Base-by-base conservation (phyloP, 83 land plant species). In the Larix sibirica region DNA sequence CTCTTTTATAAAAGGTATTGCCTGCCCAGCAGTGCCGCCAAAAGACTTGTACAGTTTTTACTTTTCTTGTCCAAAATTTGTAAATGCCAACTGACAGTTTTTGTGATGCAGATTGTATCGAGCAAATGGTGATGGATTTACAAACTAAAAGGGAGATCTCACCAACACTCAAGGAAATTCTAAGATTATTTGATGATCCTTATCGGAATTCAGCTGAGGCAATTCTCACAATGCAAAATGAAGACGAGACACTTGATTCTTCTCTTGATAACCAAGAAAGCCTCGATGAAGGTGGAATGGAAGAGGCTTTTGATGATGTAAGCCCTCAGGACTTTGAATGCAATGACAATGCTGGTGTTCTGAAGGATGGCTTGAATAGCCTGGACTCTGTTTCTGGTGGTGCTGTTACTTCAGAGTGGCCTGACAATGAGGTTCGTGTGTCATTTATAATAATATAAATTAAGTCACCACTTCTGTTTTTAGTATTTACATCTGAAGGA, bases 1-100 rank as follows among this genome's bases (percentile, higher is more conserved):
- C 65, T 90, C 95, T 71, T 95, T 94, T 83, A 86, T 87, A 76
- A 87, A 73, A 87, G 99, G 99, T 97, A 77, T 44, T n/a, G 95
- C 91, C 61, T 94, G 96, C 31, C 90, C 98, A 33, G 97, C 98
- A 82, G 87, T 93, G 61, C 88, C 94, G 10, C 83, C 81, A 36
- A 87, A 85, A 62, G 92, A 95, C 9, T 38, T 94, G 4, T 66
- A 58, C 63, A 89, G 81, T 74, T 86, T 92, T 81, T 92, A 89
- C 83, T 93, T 95, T 73, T 50, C 77, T 44, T 73, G 44, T 73
- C 26, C 56, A 8, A 73, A 73, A 9, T 73, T 50, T 20, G 58
- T 21, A 20, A 50, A 73, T 13, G 77, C 23, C 12, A 40, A 21
- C 40, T 47, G 58, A 73, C 47, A n/a, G 6, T n/a, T 20, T 23